These are phyloP conservation scores for Amorphotheca resinae DNA, from an alignment of 495 filamentous ascomycete genomes.

Conservation along the genomic window DNA sequence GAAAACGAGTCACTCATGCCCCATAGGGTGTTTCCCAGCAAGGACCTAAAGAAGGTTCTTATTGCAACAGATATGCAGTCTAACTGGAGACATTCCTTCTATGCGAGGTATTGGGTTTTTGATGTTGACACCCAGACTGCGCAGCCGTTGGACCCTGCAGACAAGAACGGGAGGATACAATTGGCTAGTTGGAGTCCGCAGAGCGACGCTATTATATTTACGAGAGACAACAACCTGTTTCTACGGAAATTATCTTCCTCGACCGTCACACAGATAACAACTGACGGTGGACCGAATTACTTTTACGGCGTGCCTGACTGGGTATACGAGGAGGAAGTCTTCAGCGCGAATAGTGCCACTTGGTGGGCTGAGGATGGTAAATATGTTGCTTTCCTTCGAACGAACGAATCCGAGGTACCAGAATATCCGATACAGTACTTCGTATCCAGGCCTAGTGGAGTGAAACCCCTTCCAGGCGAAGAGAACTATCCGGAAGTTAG, in stretches of 20 bases:
- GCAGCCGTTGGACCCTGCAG: constrained; percentile 61
- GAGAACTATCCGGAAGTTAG: constrained; percentile 85
- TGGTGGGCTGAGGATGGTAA: constrained; percentile 91
- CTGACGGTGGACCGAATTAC: constrained; percentile 69
- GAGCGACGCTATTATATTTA: constrained; percentile 76
- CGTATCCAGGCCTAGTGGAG: constrained; percentile 73
- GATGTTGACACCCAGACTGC: constrained; percentile 74
- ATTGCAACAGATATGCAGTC: constrained; percentile 53
- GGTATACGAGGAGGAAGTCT: constrained; percentile 98
- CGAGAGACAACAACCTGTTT: constrained; percentile 78
- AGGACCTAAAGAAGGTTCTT: constrained; percentile 73
- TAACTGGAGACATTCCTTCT: constrained; percentile 86
- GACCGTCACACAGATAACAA: constrained; percentile 59
- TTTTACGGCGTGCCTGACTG: constrained; percentile 98
- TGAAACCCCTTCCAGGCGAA: constrained; percentile 53
- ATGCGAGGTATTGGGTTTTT: constrained; percentile 82
- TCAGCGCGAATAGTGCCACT: constrained; percentile 64
- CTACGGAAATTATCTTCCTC: constrained; percentile 51
- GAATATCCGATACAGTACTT: constrained; percentile 94
- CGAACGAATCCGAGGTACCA: constrained; percentile 83
- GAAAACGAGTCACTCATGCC: constrained; percentile 38
- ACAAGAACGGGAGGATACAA: constrained; percentile 58
- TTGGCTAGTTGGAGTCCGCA: constrained; percentile 83
- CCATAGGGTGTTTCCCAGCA: constrained; percentile 57
- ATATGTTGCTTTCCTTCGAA: constrained; percentile 80